Base-by-base conservation (phyloP, 768 basidiomycete genomes). In the Lactifluus volemus region DNA sequence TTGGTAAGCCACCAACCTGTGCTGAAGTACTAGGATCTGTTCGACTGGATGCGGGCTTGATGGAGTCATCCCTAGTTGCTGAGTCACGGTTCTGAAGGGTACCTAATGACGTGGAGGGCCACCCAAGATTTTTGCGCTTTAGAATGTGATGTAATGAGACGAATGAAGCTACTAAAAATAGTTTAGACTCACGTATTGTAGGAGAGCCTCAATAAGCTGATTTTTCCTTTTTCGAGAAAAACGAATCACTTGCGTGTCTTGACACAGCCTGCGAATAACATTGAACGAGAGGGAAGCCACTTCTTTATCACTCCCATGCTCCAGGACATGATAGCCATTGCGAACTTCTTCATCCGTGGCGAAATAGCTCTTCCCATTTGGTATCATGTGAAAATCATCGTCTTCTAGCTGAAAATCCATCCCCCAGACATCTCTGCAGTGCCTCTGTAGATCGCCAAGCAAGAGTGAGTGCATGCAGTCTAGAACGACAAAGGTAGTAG, bases 391-490 rank as follows among this genome's bases (percentile, higher is more conserved):
- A 10, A 0, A 32, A 12, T 34, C 41, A 21, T 49, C 55, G 9
- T 61, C 56, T 9, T 45, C 36, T n/a, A 38, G n/a, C 0, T 2
- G 30, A 19, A 55, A 36, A 21, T 63, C 36, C 47, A 67, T 63
- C 3, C 65, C 61, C 51, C 54, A 66, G 2, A 67, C n/a, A 11
- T 55, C 57, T 39, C 49, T 29, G 50, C 66, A 67, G 50, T 68
- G 67, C 9, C 55, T 55, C 25, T 57, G 39, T 1, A 68, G 53
- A 12, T 41, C 19, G 1, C 67, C 64, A 29, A 70, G 45, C 17
- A 64, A 61, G 1, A 70, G 48, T 12, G 45, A 49, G 53, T 75
- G 73, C 74, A 75, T 74, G 11, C 68, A 49, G 32, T 75, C 74
- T n/a, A 72, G 54, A 6, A 70, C 59, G 10, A 67, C 47, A 39